phyloP scores from a whole-genome alignment of 495 filamentous ascomycete genomes.

The Neurospora discreta region DNA sequence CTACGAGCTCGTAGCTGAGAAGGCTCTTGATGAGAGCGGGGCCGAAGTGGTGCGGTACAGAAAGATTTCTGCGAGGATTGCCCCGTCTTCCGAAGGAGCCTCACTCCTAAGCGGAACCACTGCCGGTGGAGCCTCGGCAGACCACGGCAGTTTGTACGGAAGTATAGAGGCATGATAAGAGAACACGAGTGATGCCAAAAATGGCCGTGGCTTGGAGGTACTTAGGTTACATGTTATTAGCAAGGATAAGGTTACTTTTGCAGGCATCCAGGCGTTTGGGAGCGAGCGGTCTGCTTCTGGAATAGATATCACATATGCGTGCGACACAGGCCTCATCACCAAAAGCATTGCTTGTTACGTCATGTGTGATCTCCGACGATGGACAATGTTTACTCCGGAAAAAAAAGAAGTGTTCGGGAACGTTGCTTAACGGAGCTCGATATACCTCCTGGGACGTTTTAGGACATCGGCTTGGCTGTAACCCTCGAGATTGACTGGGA shows the following conservation, averaged over 20 bases:
- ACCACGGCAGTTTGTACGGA: not conserved
- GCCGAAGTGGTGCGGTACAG: slow-evolving; percentile 33
- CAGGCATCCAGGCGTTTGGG: not conserved
- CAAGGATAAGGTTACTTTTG: not conserved
- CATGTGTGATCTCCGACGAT: not conserved
- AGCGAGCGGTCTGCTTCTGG: not conserved
- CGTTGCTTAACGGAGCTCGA: not conserved
- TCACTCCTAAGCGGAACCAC: not conserved
- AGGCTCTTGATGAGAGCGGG: slow-evolving; percentile 27
- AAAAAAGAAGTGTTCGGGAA: not conserved
- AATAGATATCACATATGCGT: not conserved
- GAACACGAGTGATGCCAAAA: not conserved
- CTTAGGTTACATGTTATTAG: not conserved
- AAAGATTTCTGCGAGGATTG: not conserved
- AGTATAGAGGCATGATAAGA: not conserved
- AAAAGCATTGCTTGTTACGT: not conserved
- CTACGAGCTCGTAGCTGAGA: slow-evolving; percentile 32
- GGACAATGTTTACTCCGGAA: not conserved
- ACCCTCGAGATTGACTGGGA: not conserved
- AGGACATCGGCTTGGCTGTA: not conserved
- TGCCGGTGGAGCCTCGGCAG: not conserved
- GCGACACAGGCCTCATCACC: not conserved
- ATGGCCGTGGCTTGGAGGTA: not conserved
- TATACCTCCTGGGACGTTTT: not conserved
- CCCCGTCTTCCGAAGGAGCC: not conserved